Base-by-base conservation (phyloP, 257 asterid genomes). In the Gentiana dahurica region DNA sequence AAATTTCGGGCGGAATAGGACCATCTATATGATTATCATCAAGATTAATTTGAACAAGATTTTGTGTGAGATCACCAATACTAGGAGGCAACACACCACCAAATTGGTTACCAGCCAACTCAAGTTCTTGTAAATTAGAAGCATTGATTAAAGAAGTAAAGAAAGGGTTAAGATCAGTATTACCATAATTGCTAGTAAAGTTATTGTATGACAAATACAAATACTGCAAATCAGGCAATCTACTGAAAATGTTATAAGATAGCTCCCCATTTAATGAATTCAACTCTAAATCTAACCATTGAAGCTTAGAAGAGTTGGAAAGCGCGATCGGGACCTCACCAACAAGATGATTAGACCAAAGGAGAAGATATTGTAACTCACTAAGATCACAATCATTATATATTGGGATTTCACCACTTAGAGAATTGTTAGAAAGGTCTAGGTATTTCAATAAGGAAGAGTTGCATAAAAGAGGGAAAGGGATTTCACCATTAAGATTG, bases 381-480 rank as follows among this genome's bases (percentile, higher is more conserved):
- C 46, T 64, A 33, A 82, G 72, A 45, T 53, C 75, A 45, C 94
- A 84, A 41, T 77, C 71, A 45, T 53, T 63, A 33, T 58, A 38
- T 36, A 79, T 58, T 37, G 90, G 94, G 63, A 88, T 77, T 61
- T 64, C 59, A 2, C 96, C 95, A 24, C 58, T 64, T 2, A 88
- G 75, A 1, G 96, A 78, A 58, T 88, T 88, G 81, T 88, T 88
- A 54, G 96, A 85, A 10, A 88, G 77, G 74, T 88, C 96, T 34
- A 88, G 50, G 53, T 85, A 88, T 24, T 79, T 72, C 45, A 87
- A 63, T 15, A 72, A 53, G 8, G 69, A 71, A 4, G 94, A 76
- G 57, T 78, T 81, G 74, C 87, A 84, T 38, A 85, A 71, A 64
- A 85, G 72, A 0, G 81, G 68, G 11, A 13, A 0, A 24, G 95